Base-by-base conservation (phyloP, 805 yeast genomes). In the Saccharomycopsis olivae region DNA sequence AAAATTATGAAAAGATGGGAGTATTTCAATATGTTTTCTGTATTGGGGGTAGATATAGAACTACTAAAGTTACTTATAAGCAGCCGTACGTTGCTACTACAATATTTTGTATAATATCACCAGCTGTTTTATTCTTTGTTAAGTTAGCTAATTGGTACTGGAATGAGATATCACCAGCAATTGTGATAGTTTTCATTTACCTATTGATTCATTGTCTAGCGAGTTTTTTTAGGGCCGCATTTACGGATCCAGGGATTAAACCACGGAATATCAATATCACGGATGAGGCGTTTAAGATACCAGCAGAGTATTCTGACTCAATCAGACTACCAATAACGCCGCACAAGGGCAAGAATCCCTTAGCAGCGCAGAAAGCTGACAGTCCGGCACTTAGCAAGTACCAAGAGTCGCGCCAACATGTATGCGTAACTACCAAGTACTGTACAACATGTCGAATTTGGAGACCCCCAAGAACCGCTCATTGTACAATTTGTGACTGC, bases 391-490 rank as follows among this genome's bases (percentile, higher is more conserved):
- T n/a, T n/a, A n/a, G n/a, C n/a, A n/a, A n/a, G n/a, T n/a, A n/a
- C n/a, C n/a, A n/a, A n/a, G n/a, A n/a, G 29, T 17, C 8, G 14
- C 14, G 5, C 10, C 6, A 13, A 33, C n/a, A n/a, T n/a, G n/a
- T n/a, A n/a, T n/a, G n/a, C n/a, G 73, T 73, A 1, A 51, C 59
- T 3, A 61, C 73, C 18, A 72, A 72, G 49, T 78, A 78, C 53
- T 79, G 88, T 50, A 35, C 69, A 1, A 66, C 78, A 1, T 84
- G 95, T 52, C 59, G 70, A 23, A 66, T 75, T 32, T 83, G 94
- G 89, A 58, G 89, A 48, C 79, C 86, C 8, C 84, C 87, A 1
- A 59, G 94, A 39, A 60, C 87, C 1, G 72, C 79, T 40, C 95
- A 84, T 56, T 84, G 95, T 52, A 65, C 77, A 1, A 63, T 64